Evolutionary conservation across 805 yeast species (phyloP).

Genomic region (Saccharomyces kudriavzevii): DNA sequence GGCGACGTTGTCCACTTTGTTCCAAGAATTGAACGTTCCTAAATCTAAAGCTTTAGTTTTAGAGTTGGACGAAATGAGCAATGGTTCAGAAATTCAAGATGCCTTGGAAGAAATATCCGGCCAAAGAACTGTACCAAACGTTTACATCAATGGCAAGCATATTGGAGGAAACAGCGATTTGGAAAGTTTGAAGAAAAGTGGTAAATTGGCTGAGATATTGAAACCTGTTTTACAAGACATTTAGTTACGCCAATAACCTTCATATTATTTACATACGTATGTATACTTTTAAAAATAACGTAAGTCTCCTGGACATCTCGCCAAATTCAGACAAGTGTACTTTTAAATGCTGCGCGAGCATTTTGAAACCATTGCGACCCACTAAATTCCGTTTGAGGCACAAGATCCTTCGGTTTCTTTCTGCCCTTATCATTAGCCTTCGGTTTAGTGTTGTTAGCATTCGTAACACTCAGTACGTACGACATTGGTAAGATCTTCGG

Average conservation of each 20-base stretch:
- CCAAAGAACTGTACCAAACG: conserved; percentile 89
- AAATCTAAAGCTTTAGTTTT: conserved; percentile 32
- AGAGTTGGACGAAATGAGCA: conserved; percentile 44
- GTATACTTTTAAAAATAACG: background rate
- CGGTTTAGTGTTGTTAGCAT: background rate
- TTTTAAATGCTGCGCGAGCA: conserved; percentile 15
- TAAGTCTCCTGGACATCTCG: background rate
- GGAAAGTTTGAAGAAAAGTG: conserved; percentile 58
- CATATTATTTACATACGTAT: background rate
- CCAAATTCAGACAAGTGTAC: conserved; percentile 1
- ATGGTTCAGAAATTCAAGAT: conserved; percentile 74
- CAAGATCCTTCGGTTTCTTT: conserved; percentile 8
- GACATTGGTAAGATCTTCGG: conserved; percentile 22
- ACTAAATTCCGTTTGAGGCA: conserved; percentile 24
- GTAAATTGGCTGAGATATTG: conserved; percentile 43
- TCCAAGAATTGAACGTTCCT: conserved; percentile 38
- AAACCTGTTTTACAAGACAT: conserved; percentile 4
- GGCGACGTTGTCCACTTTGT: conserved; percentile 36
- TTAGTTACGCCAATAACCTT: background rate
- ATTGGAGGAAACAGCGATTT: conserved; percentile 92
- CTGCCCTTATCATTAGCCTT: background rate
- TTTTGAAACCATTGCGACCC: conserved; percentile 17
- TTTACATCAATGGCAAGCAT: conserved; percentile 85
- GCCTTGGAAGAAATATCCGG: conserved; percentile 73
- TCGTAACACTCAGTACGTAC: conserved; percentile 12